phyloP scores from a whole-genome alignment of 495 filamentous ascomycete genomes.

The Hypoxylon lienhwacheense region DNA sequence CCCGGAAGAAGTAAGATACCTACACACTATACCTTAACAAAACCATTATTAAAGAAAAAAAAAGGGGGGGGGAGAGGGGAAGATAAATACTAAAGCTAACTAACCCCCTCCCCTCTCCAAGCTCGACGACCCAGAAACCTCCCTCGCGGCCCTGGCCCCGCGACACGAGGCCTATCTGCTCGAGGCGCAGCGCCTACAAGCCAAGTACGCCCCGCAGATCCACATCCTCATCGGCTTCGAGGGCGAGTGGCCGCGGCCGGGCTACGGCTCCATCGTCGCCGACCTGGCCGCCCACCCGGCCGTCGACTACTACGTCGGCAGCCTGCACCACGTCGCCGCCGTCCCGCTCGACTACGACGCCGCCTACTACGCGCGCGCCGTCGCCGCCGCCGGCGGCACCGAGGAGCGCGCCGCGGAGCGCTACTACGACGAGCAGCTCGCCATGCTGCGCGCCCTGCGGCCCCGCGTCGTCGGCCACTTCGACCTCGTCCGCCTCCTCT shows the following conservation, averaged over 20 bases:
- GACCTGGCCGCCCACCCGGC: constrained; percentile 59
- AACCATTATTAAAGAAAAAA: too few relatives aligned
- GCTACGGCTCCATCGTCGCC: constrained; percentile 60
- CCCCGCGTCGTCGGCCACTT: constrained; percentile 91
- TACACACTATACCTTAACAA: too few relatives aligned
- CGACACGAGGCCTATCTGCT: constrained; percentile 71
- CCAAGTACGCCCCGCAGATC: constrained; percentile 70
- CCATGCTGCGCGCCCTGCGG: constrained; percentile 72
- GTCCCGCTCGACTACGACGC: constrained; percentile 88
- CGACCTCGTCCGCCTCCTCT: constrained; percentile 83
- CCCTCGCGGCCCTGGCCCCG: constrained; percentile 46
- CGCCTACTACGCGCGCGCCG: constrained; percentile 64
- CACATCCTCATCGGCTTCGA: constrained; percentile 88
- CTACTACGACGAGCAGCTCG: constrained; percentile 85
- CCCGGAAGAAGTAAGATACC: constrained; percentile 77
- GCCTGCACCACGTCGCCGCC: constrained; percentile 81
- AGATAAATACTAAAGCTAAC: too few relatives aligned
- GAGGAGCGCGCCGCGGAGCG: constrained; percentile 73
- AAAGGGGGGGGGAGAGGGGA: too few relatives aligned
- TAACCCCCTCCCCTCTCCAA: constrained; percentile 15
- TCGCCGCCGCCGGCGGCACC: constrained; percentile 37
- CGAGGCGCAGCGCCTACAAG: constrained; percentile 71
- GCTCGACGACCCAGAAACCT: constrained; percentile 42
- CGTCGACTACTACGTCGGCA: constrained; percentile 88
- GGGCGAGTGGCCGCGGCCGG: constrained; percentile 81